A percentile compares a stretch with the other conserved stretches of the same genome.
These are phyloP conservation scores for Populus hybrid DNA, from an alignment of 441 rosid species.

Conservation along the genomic window DNA sequence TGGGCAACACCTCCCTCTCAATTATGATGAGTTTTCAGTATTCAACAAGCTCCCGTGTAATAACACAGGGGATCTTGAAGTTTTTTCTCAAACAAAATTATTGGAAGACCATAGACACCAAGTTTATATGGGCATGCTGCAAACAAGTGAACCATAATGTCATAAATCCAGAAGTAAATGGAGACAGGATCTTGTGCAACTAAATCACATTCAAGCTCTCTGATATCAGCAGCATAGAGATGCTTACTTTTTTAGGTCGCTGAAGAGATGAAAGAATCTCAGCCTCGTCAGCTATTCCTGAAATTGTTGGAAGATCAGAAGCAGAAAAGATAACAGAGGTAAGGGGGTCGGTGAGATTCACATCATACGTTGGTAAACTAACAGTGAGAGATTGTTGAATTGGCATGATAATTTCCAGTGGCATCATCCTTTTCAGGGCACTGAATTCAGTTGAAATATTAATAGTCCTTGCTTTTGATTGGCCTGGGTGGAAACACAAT, in stretches of 20 bases:
- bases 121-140: constrained; percentile 2
- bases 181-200: not conserved
- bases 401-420: constrained; percentile 91
- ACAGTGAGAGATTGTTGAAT: constrained; percentile 92
- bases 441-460: constrained; percentile 96
- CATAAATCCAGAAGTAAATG: not conserved
- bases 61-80: not conserved
- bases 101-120: not conserved
- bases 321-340: constrained; percentile 73
- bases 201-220: not conserved
- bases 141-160: not conserved
- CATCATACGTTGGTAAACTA: constrained; percentile 68
- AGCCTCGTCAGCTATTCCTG: constrained; percentile 92
- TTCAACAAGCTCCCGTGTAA: not conserved
- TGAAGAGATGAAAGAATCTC: constrained; percentile 99
- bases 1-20: not conserved
- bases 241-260: constrained; percentile 85
- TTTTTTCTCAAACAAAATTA: not conserved
- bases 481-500: constrained; percentile 94
- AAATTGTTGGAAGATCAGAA: constrained; percentile 87
- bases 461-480: constrained; percentile 75
- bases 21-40: not conserved
- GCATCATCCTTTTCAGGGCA: constrained; percentile 99
- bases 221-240: constrained; percentile 11
- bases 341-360: constrained; percentile 43